These are phyloP conservation scores for Curvularia sp. DNA, from an alignment of 2,329 filamentous ascomycete genomes.

Conservation along the genomic window DNA sequence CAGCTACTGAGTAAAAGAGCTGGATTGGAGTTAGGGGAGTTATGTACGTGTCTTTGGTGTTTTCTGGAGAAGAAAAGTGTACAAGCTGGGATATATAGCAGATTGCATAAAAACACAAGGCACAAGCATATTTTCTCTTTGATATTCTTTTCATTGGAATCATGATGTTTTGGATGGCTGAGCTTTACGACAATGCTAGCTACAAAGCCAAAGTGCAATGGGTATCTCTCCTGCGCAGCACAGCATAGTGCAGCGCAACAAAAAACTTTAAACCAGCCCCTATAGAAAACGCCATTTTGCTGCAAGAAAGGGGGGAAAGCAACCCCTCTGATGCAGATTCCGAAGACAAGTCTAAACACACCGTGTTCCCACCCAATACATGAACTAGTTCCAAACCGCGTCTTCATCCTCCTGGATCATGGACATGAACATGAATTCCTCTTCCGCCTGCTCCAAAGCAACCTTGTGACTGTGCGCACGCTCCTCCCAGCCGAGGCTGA, in stretches of 20 bases:
- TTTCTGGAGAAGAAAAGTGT: too few species aligned
- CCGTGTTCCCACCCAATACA: not conserved
- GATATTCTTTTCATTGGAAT: not conserved
- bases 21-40: too few species aligned
- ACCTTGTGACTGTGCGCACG: conserved; percentile 12
- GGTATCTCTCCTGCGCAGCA: conserved; percentile 10
- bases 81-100: too few species aligned
- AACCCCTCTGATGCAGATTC: not conserved
- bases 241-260: not conserved
- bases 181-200: not conserved
- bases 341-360: not conserved
- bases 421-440: conserved; percentile 15
- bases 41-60: too few species aligned
- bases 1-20: too few species aligned
- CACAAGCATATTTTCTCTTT: not conserved
- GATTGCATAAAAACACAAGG: not conserved
- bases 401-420: conserved; percentile 12
- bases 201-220: conserved; percentile 7
- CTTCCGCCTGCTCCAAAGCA: conserved; percentile 17
- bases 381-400: not conserved
- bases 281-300: not conserved
- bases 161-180: not conserved
- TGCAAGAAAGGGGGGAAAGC: not conserved
- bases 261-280: not conserved
- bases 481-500: conserved; percentile 17